Evolutionary conservation across 2,329 filamentous ascomycete genomes (phyloP).

Genomic region (Diaporthe sp.): DNA sequence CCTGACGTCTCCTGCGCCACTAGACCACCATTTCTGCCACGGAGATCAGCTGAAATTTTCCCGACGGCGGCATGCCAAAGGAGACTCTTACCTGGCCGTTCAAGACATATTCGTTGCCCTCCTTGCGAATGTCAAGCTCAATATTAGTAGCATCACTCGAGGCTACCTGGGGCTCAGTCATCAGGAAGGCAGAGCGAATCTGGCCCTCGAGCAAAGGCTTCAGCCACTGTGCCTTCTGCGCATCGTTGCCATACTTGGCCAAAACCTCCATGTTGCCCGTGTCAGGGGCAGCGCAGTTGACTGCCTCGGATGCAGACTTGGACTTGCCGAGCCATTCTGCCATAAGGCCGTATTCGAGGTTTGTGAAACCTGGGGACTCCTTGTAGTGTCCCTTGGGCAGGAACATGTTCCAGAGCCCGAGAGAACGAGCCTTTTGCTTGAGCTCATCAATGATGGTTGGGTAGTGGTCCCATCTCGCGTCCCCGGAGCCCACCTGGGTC

Average conservation of each 20-base stretch:
- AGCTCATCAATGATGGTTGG: slow-evolving; percentile 88
- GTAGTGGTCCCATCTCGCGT: slow-evolving; percentile 82
- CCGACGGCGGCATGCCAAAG: background rate
- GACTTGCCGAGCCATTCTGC: slow-evolving; percentile 95
- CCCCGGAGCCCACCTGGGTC: slow-evolving; percentile 83
- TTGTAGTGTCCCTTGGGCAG: slow-evolving; percentile 94
- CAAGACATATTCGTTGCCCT: slow-evolving; percentile 90
- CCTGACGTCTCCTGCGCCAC: slow-evolving; percentile 90
- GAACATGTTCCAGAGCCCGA: slow-evolving; percentile 99
- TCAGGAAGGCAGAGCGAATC: slow-evolving; percentile 91
- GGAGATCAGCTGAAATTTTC: background rate
- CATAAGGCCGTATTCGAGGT: slow-evolving; percentile 98
- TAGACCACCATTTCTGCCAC: slow-evolving; percentile 96
- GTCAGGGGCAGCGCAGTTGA: slow-evolving; percentile 91
- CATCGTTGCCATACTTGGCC: slow-evolving; percentile 89
- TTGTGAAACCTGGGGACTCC: slow-evolving; percentile 93
- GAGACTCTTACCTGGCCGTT: slow-evolving; percentile 80
- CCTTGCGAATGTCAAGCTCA: slow-evolving; percentile 81
- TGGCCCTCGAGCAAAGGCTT: slow-evolving; percentile 84
- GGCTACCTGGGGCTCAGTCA: slow-evolving; percentile 92
- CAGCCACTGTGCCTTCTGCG: slow-evolving; percentile 88
- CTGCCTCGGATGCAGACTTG: slow-evolving; percentile 83
- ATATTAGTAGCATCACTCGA: slow-evolving; percentile 96
- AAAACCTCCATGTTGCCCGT: slow-evolving; percentile 97
- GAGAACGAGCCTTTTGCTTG: slow-evolving; percentile 83